These are phyloP conservation scores for Neurospora tetraspora DNA, from an alignment of 495 filamentous ascomycete genomes.

Conservation along the genomic window DNA sequence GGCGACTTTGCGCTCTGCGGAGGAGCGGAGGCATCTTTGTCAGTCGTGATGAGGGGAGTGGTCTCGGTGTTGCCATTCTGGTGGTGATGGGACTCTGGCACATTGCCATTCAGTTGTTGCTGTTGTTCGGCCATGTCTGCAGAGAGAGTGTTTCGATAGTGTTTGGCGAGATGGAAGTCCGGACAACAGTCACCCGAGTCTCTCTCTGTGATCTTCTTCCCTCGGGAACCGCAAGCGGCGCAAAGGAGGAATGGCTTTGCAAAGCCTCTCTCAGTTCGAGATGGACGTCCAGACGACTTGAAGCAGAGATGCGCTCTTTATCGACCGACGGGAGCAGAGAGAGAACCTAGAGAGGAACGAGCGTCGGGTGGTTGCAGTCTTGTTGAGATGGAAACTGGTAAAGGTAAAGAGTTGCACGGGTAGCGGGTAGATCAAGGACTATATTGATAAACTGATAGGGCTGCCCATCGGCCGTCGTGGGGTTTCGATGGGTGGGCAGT, in stretches of 20 bases:
- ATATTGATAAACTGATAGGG: neutral
- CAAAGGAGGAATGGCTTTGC: neutral
- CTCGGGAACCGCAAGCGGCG: neutral
- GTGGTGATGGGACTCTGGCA: neutral
- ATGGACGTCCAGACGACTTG: neutral
- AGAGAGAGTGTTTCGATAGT: neutral
- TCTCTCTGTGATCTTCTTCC: neutral
- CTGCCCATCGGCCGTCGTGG: neutral
- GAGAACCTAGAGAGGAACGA: neutral
- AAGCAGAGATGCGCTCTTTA: neutral
- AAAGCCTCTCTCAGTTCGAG: neutral
- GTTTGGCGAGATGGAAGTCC: neutral
- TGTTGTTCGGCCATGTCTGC: neutral
- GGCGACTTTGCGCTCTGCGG: conserved; percentile 16
- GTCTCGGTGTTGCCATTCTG: neutral
- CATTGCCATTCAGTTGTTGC: neutral
- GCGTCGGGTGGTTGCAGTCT: neutral
- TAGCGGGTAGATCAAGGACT: neutral
- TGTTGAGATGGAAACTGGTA: neutral
- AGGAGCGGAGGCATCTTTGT: conserved; percentile 4
- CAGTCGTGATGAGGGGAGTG: conserved; percentile 7
- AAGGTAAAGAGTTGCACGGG: neutral
- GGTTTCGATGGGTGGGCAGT: neutral
- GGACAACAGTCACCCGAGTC: neutral
- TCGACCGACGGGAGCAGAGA: neutral